These are phyloP conservation scores for Dalbergia cochinchinensis DNA, from an alignment of 306 rosid species.

Conservation along the genomic window DNA sequence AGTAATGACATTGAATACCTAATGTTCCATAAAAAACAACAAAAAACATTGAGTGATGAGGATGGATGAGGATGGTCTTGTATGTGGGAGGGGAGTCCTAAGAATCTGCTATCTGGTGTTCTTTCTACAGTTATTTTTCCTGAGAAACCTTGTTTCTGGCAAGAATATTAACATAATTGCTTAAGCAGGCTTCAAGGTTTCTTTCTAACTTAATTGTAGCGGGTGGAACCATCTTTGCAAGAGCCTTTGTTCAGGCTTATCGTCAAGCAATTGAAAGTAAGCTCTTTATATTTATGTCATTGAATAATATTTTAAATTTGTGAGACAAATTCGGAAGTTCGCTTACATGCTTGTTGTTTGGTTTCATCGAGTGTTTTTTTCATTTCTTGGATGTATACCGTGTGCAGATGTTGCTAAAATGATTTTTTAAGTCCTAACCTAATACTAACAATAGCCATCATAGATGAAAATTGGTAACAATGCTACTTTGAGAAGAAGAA, in stretches of 20 bases:
- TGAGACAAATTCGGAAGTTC: not conserved
- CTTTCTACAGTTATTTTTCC: not conserved
- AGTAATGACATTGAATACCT: not conserved
- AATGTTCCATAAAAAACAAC: too few relatives aligned
- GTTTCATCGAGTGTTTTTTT: not conserved
- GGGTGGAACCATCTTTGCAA: slow-evolving; percentile 67
- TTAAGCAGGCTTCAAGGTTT: slow-evolving; percentile 70
- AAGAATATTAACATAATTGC: slow-evolving; percentile 7
- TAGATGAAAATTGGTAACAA: too few relatives aligned
- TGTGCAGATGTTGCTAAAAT: not conserved
- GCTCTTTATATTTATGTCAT: slow-evolving; percentile 18
- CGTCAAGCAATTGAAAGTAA: slow-evolving; percentile 73
- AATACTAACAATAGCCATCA: too few relatives aligned
- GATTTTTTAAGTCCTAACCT: not conserved
- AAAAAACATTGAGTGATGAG: not conserved
- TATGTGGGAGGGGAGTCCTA: not conserved
- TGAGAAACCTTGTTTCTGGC: not conserved
- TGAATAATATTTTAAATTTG: slow-evolving; percentile 9
- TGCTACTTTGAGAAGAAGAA: not conserved
- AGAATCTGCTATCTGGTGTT: slow-evolving; percentile 6
- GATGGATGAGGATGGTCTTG: not conserved
- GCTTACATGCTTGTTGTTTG: not conserved
- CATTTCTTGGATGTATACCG: not conserved
- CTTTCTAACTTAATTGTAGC: slow-evolving; percentile 68
- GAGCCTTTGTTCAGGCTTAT: slow-evolving; percentile 71